Conservation (phyloP, 768 basidiomycete species). For the Russula sp. region DNA sequence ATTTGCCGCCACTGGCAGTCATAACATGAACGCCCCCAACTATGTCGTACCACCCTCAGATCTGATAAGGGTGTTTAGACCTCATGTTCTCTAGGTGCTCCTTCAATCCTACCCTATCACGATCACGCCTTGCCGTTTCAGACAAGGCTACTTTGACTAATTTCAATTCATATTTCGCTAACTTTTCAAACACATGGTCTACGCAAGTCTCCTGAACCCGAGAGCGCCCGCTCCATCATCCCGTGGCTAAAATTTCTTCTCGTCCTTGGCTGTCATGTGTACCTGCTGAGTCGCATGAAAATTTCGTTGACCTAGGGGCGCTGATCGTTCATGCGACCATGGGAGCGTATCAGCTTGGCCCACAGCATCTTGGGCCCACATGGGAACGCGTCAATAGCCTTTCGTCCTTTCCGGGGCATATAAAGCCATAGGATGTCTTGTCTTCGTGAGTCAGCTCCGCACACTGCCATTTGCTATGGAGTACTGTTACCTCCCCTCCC, state of each 20-base stretch:
- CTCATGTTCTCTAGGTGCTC: neutral
- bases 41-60: neutral
- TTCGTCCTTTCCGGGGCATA: neutral
- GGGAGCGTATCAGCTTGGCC: neutral
- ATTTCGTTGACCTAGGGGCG: neutral
- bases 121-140: neutral
- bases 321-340: neutral
- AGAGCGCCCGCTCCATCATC: neutral
- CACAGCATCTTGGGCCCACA: neutral
- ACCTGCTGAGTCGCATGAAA: neutral
- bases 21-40: neutral
- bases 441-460: neutral
- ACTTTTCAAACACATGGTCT: neutral
- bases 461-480: neutral
- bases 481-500: neutral
- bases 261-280: neutral
- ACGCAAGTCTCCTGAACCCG: neutral
- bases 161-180: neutral
- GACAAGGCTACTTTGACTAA: neutral
- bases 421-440: neutral
- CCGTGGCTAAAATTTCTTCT: neutral
- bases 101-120: neutral
- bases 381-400: neutral
- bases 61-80: too few relatives aligned
- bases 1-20: neutral